Evolutionary conservation across 495 filamentous ascomycete genomes (phyloP).

Genomic region (Thermothielavioides terrestris): DNA sequence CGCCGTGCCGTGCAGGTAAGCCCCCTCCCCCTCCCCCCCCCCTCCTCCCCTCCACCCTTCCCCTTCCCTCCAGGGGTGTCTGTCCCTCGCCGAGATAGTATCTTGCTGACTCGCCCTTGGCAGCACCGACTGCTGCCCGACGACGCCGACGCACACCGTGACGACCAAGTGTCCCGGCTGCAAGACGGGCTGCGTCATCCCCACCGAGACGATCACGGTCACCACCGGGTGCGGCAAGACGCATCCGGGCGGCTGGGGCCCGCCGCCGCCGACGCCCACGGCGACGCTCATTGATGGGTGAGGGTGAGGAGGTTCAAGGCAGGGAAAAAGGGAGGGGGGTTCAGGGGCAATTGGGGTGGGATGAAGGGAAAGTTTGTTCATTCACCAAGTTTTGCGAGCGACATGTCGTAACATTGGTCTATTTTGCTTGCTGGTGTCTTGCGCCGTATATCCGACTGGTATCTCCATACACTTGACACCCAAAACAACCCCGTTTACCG

Average conservation of each 20-base stretch:
- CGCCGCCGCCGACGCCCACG: constrained; percentile 20
- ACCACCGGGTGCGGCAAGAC: constrained; percentile 29
- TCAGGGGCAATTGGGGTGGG: too few species aligned
- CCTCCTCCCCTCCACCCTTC: neutral
- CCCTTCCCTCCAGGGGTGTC: neutral
- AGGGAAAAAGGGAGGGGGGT: neutral
- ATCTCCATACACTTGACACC: neutral
- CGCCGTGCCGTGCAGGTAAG: constrained; percentile 27
- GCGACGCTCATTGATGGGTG: constrained; percentile 3
- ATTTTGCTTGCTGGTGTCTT: neutral
- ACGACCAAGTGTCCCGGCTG: constrained; percentile 27
- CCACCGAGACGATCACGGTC: constrained; percentile 29
- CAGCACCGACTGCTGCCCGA: constrained; percentile 35
- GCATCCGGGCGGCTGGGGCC: neutral
- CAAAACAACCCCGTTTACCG: constrained; percentile 33
- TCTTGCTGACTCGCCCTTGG: neutral
- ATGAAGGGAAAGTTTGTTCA: neutral
- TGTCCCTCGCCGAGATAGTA: neutral
- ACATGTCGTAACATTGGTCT: neutral
- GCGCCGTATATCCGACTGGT: too few species aligned
- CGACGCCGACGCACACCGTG: constrained; percentile 26
- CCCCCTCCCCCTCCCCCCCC: neutral
- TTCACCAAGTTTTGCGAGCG: neutral
- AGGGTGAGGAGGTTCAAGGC: neutral
- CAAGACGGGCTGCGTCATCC: constrained; percentile 23